Conservation (phyloP, 805 yeast genomes). For the Lipomyces lipofer region DNA sequence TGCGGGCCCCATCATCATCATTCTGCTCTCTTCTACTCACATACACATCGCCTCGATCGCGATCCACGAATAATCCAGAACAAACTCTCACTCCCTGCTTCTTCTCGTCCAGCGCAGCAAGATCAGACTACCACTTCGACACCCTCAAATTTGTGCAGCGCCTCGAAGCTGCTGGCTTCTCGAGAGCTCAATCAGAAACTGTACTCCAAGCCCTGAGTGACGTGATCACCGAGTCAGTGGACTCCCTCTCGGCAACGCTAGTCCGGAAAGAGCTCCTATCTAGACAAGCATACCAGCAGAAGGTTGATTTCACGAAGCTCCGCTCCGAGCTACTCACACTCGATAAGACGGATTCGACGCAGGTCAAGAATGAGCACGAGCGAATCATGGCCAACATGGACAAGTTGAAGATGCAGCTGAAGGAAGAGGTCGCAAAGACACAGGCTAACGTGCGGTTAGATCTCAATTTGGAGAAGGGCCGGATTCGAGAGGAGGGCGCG, state of each 20-base stretch:
- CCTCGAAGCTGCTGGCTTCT: slow-evolving; percentile 69
- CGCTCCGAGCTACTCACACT: slow-evolving; percentile 87
- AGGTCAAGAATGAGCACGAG: slow-evolving; percentile 83
- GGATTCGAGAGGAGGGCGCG: slow-evolving; percentile 91
- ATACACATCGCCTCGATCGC: not conserved
- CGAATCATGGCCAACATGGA: slow-evolving; percentile 80
- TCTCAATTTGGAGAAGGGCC: slow-evolving; percentile 88
- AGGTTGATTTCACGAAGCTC: slow-evolving; percentile 92
- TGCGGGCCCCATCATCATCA: too few species aligned
- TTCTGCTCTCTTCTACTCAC: too few species aligned
- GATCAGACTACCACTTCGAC: slow-evolving; percentile 54
- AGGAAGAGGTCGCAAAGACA: slow-evolving; percentile 88
- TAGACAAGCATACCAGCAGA: slow-evolving; percentile 88
- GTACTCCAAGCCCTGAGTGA: slow-evolving; percentile 71
- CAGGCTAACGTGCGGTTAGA: slow-evolving; percentile 90
- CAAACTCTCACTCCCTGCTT: too few species aligned
- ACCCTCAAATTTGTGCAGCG: slow-evolving; percentile 72
- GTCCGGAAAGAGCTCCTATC: slow-evolving; percentile 84
- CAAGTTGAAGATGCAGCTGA: slow-evolving; percentile 75
- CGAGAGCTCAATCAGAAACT: slow-evolving; percentile 72
- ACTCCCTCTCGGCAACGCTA: slow-evolving; percentile 68
- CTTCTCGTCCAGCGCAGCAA: not conserved
- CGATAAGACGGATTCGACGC: slow-evolving; percentile 82
- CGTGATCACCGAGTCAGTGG: slow-evolving; percentile 79
- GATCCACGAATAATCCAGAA: not conserved